Evolutionary conservation across 2,329 filamentous ascomycete species (phyloP).

Genomic region (Aspergillus udagawae): DNA sequence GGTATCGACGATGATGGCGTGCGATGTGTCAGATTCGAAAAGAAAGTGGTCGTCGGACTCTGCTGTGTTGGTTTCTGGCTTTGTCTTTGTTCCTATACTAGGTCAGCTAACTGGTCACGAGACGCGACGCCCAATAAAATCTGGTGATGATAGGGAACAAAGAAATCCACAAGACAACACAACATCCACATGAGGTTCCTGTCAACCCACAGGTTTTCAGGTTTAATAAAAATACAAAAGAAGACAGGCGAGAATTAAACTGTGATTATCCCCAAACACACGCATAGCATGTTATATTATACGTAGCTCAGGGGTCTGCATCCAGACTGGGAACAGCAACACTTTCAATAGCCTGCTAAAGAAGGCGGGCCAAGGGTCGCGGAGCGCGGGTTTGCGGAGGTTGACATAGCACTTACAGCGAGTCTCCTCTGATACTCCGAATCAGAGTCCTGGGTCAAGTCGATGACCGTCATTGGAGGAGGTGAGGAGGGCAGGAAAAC

Average conservation of each 20-base stretch:
- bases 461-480: constrained; percentile 18
- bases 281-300: neutral
- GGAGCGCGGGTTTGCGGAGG: neutral
- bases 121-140: neutral
- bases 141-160: neutral
- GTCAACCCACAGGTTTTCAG: neutral
- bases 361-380: neutral
- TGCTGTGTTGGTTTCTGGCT: neutral
- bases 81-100: neutral
- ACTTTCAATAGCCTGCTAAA: neutral
- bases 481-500: neutral
- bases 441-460: constrained; percentile 24
- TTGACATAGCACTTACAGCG: neutral
- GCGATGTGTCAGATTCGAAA: constrained; percentile 12
- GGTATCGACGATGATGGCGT: constrained; percentile 12
- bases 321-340: neutral
- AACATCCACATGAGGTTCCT: neutral
- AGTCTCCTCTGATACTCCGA: constrained; percentile 12
- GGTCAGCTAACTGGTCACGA: constrained; percentile 5
- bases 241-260: neutral
- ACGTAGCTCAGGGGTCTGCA: too few species aligned
- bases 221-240: neutral
- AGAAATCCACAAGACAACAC: neutral
- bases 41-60: constrained; percentile 2
- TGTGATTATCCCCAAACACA: neutral